Conservation (phyloP, 2,329 filamentous ascomycete genomes). For the Septoria petroselini region DNA sequence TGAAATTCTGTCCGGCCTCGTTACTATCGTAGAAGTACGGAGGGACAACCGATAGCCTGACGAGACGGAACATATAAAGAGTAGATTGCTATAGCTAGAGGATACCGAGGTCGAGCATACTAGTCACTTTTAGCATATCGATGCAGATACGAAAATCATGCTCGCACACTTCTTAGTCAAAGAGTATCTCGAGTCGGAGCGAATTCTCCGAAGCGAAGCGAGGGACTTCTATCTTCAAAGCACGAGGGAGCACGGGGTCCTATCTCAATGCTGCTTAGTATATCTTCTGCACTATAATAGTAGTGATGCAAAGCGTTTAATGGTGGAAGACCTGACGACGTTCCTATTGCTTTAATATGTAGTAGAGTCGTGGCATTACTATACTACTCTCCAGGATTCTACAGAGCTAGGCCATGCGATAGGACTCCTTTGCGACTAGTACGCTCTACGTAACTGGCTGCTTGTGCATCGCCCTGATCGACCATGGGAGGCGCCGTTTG, state of each 20-base stretch:
- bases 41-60: conserved; percentile 24
- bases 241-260: conserved; percentile 11
- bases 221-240: conserved; percentile 15
- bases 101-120: too few relatives aligned
- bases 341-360: conserved; percentile 25
- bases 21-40: conserved; percentile 14
- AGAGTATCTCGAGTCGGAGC: conserved; percentile 28
- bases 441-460: conserved; percentile 1
- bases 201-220: conserved; percentile 15
- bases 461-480: neutral
- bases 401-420: conserved; percentile 3
- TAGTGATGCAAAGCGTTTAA: conserved; percentile 8
- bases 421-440: neutral
- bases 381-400: conserved; percentile 14
- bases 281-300: conserved; percentile 20
- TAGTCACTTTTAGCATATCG: conserved; percentile 2
- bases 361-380: conserved; percentile 18
- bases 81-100: too few relatives aligned
- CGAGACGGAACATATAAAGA: too few relatives aligned
- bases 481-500: neutral
- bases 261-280: conserved; percentile 21
- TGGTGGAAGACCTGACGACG: conserved; percentile 11
- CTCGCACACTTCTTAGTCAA: conserved; percentile 31
- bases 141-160: conserved; percentile 17
- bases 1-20: conserved; percentile 20